These are phyloP conservation scores for Plasmodium blacklocki DNA, from an alignment of 169 alveolate species.

Conservation along the genomic window DNA sequence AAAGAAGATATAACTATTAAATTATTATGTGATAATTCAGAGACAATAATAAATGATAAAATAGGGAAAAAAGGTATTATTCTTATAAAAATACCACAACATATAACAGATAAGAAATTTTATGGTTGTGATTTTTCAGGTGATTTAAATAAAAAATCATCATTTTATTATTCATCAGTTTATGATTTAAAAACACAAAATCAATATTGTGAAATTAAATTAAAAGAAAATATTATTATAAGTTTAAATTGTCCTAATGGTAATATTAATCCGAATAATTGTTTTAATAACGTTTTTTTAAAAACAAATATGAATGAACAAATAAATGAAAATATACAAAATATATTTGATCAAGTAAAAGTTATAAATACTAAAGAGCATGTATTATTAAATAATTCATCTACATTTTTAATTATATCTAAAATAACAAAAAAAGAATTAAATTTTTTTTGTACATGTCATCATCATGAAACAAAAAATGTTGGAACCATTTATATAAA, in stretches of 20 bases:
- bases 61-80: slow-evolving; percentile 45
- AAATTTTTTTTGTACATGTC: slow-evolving; percentile 65
- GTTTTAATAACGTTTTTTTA: slow-evolving; percentile 48
- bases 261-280: slow-evolving; percentile 48
- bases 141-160: slow-evolving; percentile 6
- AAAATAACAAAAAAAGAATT: slow-evolving; percentile 35
- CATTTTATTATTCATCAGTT: slow-evolving; percentile 17
- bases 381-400: slow-evolving; percentile 23
- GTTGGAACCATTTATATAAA: slow-evolving; percentile 38
- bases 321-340: slow-evolving; percentile 41
- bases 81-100: slow-evolving; percentile 10
- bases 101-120: slow-evolving; percentile 14
- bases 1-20: slow-evolving; percentile 21
- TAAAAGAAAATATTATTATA: slow-evolving; percentile 46
- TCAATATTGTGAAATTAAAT: slow-evolving; percentile 31
- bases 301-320: slow-evolving; percentile 49
- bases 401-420: slow-evolving; percentile 53
- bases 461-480: slow-evolving; percentile 34
- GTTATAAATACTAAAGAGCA: slow-evolving; percentile 10
- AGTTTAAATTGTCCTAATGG: slow-evolving; percentile 70
- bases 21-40: slow-evolving; percentile 51
- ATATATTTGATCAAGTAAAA: slow-evolving; percentile 31
- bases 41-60: slow-evolving; percentile 9
- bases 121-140: slow-evolving; percentile 70
- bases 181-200: slow-evolving; percentile 6